Conservation (phyloP, 1,284 basidiomycete genomes). For the Takashimella tepidaria region DNA sequence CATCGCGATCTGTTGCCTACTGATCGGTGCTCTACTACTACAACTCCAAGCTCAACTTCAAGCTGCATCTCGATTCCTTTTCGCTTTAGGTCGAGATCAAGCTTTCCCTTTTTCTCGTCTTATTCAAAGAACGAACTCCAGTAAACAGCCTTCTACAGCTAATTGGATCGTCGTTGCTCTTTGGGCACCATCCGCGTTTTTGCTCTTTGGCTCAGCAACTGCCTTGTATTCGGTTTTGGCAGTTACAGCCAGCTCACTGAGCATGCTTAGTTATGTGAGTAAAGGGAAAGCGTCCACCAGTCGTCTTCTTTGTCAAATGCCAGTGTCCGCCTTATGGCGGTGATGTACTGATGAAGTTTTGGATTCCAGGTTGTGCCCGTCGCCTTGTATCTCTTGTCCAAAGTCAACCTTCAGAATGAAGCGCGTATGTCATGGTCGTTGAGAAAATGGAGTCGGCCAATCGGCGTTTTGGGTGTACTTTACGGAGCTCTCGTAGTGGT, state of each 20-base stretch:
- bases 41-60: slow-evolving; percentile 45
- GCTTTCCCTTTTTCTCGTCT: slow-evolving; percentile 42
- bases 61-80: slow-evolving; percentile 45
- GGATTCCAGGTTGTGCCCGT: slow-evolving; percentile 26
- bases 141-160: slow-evolving; percentile 39
- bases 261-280: slow-evolving; percentile 43
- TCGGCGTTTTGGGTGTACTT: slow-evolving; percentile 30
- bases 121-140: slow-evolving; percentile 34
- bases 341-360: neutral
- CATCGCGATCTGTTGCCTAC: slow-evolving; percentile 31
- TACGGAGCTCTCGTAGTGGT: slow-evolving; percentile 32
- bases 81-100: slow-evolving; percentile 44
- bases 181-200: slow-evolving; percentile 33
- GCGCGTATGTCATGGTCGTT: slow-evolving; percentile 43
- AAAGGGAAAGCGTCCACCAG: neutral
- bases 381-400: slow-evolving; percentile 38
- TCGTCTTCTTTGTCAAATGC: no score
- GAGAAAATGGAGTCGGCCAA: slow-evolving; percentile 33
- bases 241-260: slow-evolving; percentile 33
- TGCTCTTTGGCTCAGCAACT: slow-evolving; percentile 20
- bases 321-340: slow-evolving; percentile 2
- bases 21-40: slow-evolving; percentile 32
- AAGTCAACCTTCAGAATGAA: slow-evolving; percentile 39
- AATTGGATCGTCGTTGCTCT: slow-evolving; percentile 36
- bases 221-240: slow-evolving; percentile 37